These are phyloP conservation scores for Aspergillus sparsus DNA, from an alignment of 495 filamentous ascomycete species.

Conservation along the genomic window DNA sequence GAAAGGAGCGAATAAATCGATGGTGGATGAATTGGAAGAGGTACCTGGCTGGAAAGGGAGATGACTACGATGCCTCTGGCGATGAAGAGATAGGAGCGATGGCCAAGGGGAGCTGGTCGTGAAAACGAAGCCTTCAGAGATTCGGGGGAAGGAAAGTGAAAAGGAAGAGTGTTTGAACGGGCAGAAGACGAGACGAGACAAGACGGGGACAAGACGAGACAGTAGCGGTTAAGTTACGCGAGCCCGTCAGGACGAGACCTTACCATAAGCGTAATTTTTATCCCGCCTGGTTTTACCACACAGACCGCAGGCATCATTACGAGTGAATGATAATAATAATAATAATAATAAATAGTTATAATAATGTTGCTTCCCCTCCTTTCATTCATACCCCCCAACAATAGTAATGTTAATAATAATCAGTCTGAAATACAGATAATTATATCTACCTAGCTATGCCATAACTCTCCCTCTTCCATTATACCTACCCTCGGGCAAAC, in stretches of 20 bases:
- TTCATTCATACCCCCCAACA: background rate
- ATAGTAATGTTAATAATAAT: no score
- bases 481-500: background rate
- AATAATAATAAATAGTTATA: background rate
- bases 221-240: conserved; percentile 37
- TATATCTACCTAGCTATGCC: no score
- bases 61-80: conserved; percentile 16
- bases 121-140: conserved; percentile 22
- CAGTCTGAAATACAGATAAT: no score
- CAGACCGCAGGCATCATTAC: conserved; percentile 4
- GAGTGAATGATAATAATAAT: conserved; percentile 1
- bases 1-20: conserved; percentile 31
- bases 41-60: conserved; percentile 12
- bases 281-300: conserved; percentile 14
- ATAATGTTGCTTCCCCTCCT: background rate
- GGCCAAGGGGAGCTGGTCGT: conserved; percentile 22
- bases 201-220: conserved; percentile 32
- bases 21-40: conserved; percentile 25
- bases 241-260: conserved; percentile 27
- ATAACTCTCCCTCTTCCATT: background rate
- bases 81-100: conserved; percentile 14
- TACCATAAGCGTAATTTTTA: conserved; percentile 25
- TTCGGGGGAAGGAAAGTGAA: conserved; percentile 21
- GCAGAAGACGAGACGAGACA: conserved; percentile 21
- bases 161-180: conserved; percentile 20